Conservation (phyloP, 768 basidiomycete genomes). For the Naganishia onofrii region DNA sequence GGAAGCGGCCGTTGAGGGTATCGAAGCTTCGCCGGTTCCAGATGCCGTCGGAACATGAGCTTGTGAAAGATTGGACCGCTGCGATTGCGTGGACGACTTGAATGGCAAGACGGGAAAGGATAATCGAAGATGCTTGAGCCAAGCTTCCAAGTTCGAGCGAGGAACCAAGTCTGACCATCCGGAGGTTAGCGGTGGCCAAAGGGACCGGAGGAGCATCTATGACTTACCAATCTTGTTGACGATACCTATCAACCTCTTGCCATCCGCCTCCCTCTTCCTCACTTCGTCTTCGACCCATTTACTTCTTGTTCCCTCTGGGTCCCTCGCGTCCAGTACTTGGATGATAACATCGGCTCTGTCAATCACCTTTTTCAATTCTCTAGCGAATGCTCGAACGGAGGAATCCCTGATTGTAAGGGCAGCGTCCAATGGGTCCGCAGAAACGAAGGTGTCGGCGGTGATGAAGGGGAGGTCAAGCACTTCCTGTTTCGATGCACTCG, state of each 20-base stretch:
- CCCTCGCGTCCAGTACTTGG: slow-evolving; percentile 78
- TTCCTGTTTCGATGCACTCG: neutral
- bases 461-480: slow-evolving; percentile 1
- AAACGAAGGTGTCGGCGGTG: slow-evolving; percentile 14
- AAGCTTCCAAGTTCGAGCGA: slow-evolving; percentile 76
- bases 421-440: slow-evolving; percentile 44
- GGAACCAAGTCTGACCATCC: slow-evolving; percentile 76
- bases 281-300: slow-evolving; percentile 93
- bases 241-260: slow-evolving; percentile 88
- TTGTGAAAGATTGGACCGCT: slow-evolving; percentile 73
- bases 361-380: slow-evolving; percentile 83
- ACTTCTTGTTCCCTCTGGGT: slow-evolving; percentile 91
- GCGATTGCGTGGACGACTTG: slow-evolving; percentile 72
- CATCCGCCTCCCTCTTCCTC: slow-evolving; percentile 73
- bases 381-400: slow-evolving; percentile 61
- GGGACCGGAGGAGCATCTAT: neutral
- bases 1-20: slow-evolving; percentile 48
- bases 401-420: slow-evolving; percentile 51
- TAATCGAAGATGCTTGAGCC: slow-evolving; percentile 88
- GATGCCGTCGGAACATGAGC: slow-evolving; percentile 58
- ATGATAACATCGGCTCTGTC: slow-evolving; percentile 88
- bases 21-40: slow-evolving; percentile 35
- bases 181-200: neutral
- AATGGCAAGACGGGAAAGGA: slow-evolving; percentile 90
- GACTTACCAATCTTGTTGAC: slow-evolving; percentile 91